A percentile compares a stretch with the other conserved stretches of the same genome.
phyloP scores from a whole-genome alignment of 352 stramenopile species.

The Phytopythium cucurbitacearum region DNA sequence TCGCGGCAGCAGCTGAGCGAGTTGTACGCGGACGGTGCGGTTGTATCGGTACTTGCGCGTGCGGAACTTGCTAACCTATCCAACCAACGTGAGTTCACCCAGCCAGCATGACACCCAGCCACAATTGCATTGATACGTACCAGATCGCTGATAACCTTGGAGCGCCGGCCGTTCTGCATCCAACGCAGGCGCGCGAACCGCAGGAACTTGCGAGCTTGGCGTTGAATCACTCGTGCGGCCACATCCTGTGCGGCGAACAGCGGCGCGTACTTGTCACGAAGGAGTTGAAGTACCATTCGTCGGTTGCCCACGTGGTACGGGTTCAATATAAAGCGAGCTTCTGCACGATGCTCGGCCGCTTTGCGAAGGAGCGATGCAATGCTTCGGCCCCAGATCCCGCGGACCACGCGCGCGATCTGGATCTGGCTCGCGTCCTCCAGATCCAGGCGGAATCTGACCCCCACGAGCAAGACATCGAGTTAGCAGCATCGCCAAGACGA shows the following conservation, averaged over 20 bases:
- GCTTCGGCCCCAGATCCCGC: slow-evolving; percentile 53
- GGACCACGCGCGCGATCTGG: slow-evolving; percentile 56
- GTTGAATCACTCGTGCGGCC: slow-evolving; percentile 43
- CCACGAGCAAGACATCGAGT: slow-evolving; percentile 3
- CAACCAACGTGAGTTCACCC: neutral
- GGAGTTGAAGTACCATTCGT: slow-evolving; percentile 25
- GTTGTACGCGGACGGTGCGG: slow-evolving; percentile 34
- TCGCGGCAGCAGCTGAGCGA: slow-evolving; percentile 35
- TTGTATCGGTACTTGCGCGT: slow-evolving; percentile 76
- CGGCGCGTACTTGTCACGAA: slow-evolving; percentile 38
- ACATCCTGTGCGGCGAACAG: slow-evolving; percentile 64
- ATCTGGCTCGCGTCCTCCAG: slow-evolving; percentile 62
- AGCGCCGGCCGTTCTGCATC: slow-evolving; percentile 21
- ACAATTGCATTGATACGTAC: slow-evolving; percentile 14
- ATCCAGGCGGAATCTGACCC: slow-evolving; percentile 47
- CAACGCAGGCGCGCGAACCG: slow-evolving; percentile 40
- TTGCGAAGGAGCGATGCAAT: slow-evolving; percentile 11
- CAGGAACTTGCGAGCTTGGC: slow-evolving; percentile 28
- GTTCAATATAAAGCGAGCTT: slow-evolving; percentile 24
- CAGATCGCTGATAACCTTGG: slow-evolving; percentile 36
- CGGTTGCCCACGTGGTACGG: slow-evolving; percentile 39
- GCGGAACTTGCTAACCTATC: slow-evolving; percentile 41
- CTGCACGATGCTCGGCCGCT: slow-evolving; percentile 15
- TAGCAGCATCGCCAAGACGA: neutral
- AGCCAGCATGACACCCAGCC: neutral